A percentile compares a stretch with the other conserved stretches of the same genome.
These are phyloP conservation scores for Huntiella decipiens DNA, from an alignment of 2,329 filamentous ascomycete genomes.

Conservation along the genomic window DNA sequence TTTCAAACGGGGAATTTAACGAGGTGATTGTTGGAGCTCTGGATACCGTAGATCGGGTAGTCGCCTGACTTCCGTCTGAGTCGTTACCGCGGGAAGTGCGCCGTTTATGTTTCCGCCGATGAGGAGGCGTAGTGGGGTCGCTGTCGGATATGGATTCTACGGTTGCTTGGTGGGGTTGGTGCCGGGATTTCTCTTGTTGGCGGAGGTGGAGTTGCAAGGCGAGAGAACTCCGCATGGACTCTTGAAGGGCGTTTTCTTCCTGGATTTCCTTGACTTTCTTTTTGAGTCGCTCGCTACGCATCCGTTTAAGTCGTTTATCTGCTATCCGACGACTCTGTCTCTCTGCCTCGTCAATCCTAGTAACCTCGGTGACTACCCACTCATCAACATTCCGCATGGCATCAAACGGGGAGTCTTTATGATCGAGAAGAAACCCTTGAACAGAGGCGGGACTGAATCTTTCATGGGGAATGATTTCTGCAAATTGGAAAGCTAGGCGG, in stretches of 20 bases:
- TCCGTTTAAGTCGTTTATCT: neutral
- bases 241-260: constrained; percentile 3
- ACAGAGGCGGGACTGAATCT: constrained; percentile 41
- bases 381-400: constrained; percentile 30
- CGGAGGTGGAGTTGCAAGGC: neutral
- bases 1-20: neutral
- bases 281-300: neutral
- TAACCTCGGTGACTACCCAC: constrained; percentile 6
- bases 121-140: neutral
- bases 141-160: constrained; percentile 1
- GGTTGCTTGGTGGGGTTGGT: neutral
- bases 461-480: constrained; percentile 30
- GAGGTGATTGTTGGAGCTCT: too few species aligned
- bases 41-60: too few species aligned
- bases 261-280: constrained; percentile 4
- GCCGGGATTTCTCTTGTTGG: neutral
- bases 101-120: neutral
- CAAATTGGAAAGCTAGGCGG: constrained; percentile 22
- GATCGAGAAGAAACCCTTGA: constrained; percentile 44
- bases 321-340: neutral
- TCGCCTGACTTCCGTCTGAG: too few species aligned
- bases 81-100: too few species aligned
- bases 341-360: constrained; percentile 4
- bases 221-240: constrained; percentile 6
- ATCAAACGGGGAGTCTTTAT: constrained; percentile 36